phyloP scores from a whole-genome alignment of 2,329 filamentous ascomycete species.

The Monosporascus sp. region DNA sequence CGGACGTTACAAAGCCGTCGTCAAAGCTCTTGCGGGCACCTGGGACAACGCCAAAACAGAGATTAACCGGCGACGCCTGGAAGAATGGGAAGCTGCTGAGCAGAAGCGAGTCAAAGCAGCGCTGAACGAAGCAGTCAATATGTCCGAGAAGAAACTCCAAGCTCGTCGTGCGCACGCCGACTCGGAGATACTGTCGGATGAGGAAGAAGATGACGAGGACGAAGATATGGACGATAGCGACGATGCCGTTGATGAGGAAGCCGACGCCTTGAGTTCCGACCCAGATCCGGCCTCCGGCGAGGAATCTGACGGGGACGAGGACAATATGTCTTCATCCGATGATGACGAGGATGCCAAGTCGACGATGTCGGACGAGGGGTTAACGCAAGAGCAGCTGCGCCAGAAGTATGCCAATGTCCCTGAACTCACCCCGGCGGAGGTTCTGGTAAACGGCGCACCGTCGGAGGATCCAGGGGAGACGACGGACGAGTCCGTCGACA shows the following conservation, averaged over 20 bases:
- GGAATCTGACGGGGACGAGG: constrained; percentile 38
- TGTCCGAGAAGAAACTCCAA: constrained; percentile 64
- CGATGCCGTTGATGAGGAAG: constrained; percentile 44
- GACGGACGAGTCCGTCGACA: constrained; percentile 61
- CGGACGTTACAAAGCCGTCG: constrained; percentile 65
- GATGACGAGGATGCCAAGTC: constrained; percentile 54
- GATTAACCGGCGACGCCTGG: constrained; percentile 54
- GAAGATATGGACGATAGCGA: constrained; percentile 40
- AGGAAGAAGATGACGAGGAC: constrained; percentile 30
- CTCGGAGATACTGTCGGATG: constrained; percentile 43
- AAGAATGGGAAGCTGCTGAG: constrained; percentile 61
- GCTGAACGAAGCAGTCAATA: constrained; percentile 67
- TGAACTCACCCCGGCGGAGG: constrained; percentile 30
- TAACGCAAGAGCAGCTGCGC: constrained; percentile 64
- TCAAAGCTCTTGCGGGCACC: constrained; percentile 49
- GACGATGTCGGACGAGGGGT: constrained; percentile 53
- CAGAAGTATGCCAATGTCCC: constrained; percentile 65
- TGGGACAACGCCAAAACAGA: constrained; percentile 62
- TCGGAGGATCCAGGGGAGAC: constrained; percentile 41
- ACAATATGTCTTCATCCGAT: constrained; percentile 59
- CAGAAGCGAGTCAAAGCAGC: constrained; percentile 61
- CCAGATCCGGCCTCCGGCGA: constrained; percentile 31
- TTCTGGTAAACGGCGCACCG: constrained; percentile 9
- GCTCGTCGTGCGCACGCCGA: constrained; percentile 51
- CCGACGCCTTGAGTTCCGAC: constrained; percentile 37